Percentiles rank a stretch among this genome's conserved stretches.
Conservation (phyloP, 306 rosid species). For the Rosa rugosa region DNA sequence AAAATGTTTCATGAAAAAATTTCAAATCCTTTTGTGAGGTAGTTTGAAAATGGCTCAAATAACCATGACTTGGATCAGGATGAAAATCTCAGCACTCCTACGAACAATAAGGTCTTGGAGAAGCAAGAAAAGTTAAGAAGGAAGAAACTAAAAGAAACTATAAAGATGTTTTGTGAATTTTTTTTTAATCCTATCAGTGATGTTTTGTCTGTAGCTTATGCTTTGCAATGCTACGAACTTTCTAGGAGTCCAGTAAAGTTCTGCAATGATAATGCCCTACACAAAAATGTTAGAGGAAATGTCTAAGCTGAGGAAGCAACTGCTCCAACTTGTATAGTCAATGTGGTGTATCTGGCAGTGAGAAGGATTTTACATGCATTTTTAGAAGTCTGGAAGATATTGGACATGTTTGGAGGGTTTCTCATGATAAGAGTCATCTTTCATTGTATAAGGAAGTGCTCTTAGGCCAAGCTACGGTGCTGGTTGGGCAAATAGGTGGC, state of each 20-base stretch:
- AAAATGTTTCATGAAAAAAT: conserved; percentile 61
- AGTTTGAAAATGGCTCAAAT: conserved; percentile 55
- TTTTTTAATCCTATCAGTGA: conserved; percentile 72
- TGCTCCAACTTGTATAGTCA: conserved; percentile 65
- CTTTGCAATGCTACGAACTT: conserved; percentile 77
- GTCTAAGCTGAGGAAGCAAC: conserved; percentile 83
- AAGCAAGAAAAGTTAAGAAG: conserved; percentile 50
- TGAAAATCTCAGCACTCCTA: conserved; percentile 29
- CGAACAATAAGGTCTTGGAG: conserved; percentile 32
- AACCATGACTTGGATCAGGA: conserved; percentile 38
- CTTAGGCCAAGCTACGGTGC: conserved; percentile 84
- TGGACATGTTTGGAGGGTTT: conserved; percentile 59
- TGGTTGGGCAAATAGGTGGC: conserved; percentile 98
- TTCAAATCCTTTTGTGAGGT: conserved; percentile 67
- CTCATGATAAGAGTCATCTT: conserved; percentile 59
- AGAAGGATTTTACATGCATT: conserved; percentile 59
- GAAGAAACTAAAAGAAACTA: conserved; percentile 66
- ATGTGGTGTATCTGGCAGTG: conserved; percentile 38
- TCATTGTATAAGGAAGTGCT: conserved; percentile 67
- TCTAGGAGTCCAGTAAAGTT: conserved; percentile 49
- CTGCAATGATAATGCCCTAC: conserved; percentile 66
- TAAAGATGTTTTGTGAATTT: conserved; percentile 48
- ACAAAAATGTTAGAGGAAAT: conserved; percentile 92
- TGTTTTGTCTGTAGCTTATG: conserved; percentile 68
- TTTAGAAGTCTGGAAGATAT: conserved; percentile 63